Evolutionary conservation across 805 yeast genomes (phyloP), one percentile per base, ranked within the genome.

Genomic region (Candida ponderosae): DNA sequence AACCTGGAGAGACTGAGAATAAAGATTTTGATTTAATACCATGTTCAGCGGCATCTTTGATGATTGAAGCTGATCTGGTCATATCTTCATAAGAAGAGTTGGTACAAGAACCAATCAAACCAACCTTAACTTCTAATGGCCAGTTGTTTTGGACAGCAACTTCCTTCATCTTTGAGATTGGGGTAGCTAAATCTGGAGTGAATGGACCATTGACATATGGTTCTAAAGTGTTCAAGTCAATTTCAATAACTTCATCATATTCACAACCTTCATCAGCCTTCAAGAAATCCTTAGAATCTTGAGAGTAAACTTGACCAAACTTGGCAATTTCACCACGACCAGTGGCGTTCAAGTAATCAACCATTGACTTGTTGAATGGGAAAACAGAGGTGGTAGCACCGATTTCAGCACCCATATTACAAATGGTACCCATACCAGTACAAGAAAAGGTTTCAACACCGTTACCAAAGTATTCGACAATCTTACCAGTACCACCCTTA

Each of bases 361-460:
- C 77, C 85, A 85, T 89, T 47, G 90, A 81, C 57, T 79, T 76
- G 73, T 86, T 88, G 85, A 74, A 88, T 62, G 97, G 97, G 94
- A 89, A 89, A 43, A 85, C 86, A 34, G 97, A 89, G 40, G 97
- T 89, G 45, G 97, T 89, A 43, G 97, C 97, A 70, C 97, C 97
- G 52, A 89, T 88, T 70, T 89, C 97, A 50, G 97, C 97, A 74
- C 97, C 97, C 97, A 89, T 89, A 68, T 89, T 89, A 76, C 97
- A 89, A 68, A 89, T 89, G 54, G 97, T 89, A 62, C 94, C 97
- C 97, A 89, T 89, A 76, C 97, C 97, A 36, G 97, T 90, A 67
- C 96, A 87, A 35, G 95, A 84, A 64, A 89, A 81, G 41, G 90
- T 74, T 56, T 82, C 76, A 39, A 89, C 89, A 74, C 97, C 97